Percentiles rank a stretch among this genome's conserved stretches.
These are phyloP conservation scores for Blastobotrys malaysiensis DNA, from an alignment of 1,139 yeast species.

Conservation along the genomic window DNA sequence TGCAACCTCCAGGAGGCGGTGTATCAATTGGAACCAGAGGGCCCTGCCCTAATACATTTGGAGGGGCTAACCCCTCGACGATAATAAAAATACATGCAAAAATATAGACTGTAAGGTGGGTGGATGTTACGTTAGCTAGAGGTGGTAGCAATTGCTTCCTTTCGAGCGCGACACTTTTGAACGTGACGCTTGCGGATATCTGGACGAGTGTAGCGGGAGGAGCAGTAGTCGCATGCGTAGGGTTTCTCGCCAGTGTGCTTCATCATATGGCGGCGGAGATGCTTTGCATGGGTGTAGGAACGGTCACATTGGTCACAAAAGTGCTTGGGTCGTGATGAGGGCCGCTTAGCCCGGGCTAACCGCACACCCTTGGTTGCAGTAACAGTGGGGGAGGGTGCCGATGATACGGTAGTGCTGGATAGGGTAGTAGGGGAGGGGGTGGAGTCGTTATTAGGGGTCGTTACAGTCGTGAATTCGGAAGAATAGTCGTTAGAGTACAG, in stretches of 20 bases:
- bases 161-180: slow-evolving; percentile 16
- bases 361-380: not conserved
- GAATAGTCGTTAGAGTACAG: not conserved
- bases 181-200: slow-evolving; percentile 28
- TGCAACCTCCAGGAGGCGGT: no score
- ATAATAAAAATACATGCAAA: not conserved
- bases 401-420: not conserved
- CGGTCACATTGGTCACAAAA: slow-evolving; percentile 27
- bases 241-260: slow-evolving; percentile 31
- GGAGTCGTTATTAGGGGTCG: not conserved
- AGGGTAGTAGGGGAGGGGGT: not conserved
- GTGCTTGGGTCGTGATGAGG: slow-evolving; percentile 15
- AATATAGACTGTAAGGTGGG: not conserved
- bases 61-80: not conserved
- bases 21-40: not conserved
- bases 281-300: slow-evolving; percentile 31
- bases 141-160: not conserved
- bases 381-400: not conserved
- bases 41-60: not conserved
- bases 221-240: slow-evolving; percentile 26
- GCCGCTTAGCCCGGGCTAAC: not conserved
- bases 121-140: not conserved
- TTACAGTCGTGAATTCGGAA: not conserved
- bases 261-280: slow-evolving; percentile 31
- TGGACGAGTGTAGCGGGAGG: slow-evolving; percentile 25